Evolutionary conservation across 345 rosid genomes (phyloP), one percentile per base, ranked within the genome.

Genomic region (Heritiera littoralis): DNA sequence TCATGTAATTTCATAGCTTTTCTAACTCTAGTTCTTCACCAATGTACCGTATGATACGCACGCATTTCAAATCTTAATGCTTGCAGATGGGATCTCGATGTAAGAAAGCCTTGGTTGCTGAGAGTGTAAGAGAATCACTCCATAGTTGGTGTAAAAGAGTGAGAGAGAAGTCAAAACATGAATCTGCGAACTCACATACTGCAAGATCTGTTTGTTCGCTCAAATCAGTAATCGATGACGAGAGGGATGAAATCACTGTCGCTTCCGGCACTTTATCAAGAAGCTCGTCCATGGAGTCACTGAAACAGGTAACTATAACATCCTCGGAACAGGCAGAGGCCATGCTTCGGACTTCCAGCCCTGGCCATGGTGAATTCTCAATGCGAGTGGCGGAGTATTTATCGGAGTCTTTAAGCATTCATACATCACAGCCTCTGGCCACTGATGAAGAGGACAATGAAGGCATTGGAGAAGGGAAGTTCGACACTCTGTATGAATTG

Each of bases 101-200:
- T 58, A 95, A 89, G 86, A 95, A 93, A 84, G 92, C 97, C 13
- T 81, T 93, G 78, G 97, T 93, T 51, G 83, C 97, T 0, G 98
- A 93, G 82, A 92, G 91, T 14, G 98, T 95, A 18, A 87, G 99
- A 79, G 96, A 92, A 38, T 95, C 99, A 2, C 97, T 95, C 51
- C 99, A 93, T 78, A 91, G 97, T 76, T 95, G 99, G 99, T 89
- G 98, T 49, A 95, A 93, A 82, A 83, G 99, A 84, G 98, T 88
- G 71, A 90, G 86, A 86, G 88, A 83, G 66, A 92, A 85, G 80
- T 90, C 97, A 0, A 91, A 89, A 83, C 88, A 87, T 1, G 90
- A 86, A 40, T 80, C 87, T 6, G n/a, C 77, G 28, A 85, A 51
- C 76, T 91, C 90, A 1, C 84, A 86, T 2, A 83, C 94, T 1